Conservation (phyloP, 2,329 filamentous ascomycete species). For the Botrytis aclada region DNA sequence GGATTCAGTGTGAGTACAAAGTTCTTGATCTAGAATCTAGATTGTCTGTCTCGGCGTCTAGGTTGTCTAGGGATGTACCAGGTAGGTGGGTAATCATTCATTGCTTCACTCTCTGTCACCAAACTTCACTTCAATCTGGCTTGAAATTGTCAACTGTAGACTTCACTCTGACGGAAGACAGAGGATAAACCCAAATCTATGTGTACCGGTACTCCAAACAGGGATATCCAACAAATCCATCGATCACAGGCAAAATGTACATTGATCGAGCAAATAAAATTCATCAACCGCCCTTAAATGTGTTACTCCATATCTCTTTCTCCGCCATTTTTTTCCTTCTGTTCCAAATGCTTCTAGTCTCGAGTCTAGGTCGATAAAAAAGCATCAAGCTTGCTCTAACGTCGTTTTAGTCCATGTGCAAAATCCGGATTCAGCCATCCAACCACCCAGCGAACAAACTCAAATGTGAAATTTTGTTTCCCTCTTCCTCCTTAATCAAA, state of each 20-base stretch:
- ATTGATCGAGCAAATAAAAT: background rate
- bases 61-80: background rate
- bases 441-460: background rate
- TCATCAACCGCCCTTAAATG: too few species aligned
- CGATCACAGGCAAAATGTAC: background rate
- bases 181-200: background rate
- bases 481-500: background rate
- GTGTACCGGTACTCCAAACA: background rate
- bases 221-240: background rate
- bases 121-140: background rate
- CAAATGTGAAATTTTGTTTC: background rate
- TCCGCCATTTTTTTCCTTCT: background rate
- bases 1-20: background rate
- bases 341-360: slow-evolving; percentile 11
- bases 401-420: background rate
- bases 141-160: background rate
- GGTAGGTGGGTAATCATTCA: background rate
- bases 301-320: background rate
- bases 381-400: slow-evolving; percentile 8
- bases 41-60: background rate
- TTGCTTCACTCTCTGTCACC: background rate
- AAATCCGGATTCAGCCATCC: slow-evolving; percentile 8
- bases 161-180: background rate
- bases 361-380: background rate
- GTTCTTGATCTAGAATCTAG: background rate